Evolutionary conservation across 2,329 filamentous ascomycete species (phyloP).

Genomic region (Fusarium albosuccineum): DNA sequence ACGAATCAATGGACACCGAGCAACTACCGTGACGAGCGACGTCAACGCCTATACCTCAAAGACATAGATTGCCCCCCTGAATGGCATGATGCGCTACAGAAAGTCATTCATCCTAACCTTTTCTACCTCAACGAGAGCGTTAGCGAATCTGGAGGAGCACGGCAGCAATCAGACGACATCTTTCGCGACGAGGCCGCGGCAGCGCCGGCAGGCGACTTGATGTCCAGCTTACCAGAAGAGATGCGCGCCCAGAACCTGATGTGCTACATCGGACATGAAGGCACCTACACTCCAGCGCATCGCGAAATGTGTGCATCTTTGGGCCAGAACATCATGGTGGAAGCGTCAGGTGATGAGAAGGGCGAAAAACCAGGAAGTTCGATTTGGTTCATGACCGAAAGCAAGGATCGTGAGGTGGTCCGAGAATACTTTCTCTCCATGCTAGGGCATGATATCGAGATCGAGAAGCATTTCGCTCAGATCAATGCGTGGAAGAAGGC

Average conservation of each 20-base stretch:
- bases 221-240: conserved; percentile 87
- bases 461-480: conserved; percentile 97
- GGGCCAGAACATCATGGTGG: conserved; percentile 98
- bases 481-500: conserved; percentile 96
- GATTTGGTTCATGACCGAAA: conserved; percentile 99
- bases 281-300: conserved; percentile 95
- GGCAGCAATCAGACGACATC: conserved; percentile 51
- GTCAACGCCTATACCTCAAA: conserved; percentile 93
- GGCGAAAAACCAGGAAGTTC: conserved; percentile 89
- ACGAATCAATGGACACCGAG: conserved; percentile 83
- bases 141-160: conserved; percentile 53
- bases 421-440: conserved; percentile 94
- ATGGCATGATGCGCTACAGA: conserved; percentile 85
- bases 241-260: conserved; percentile 98
- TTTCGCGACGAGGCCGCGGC: conserved; percentile 68
- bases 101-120: conserved; percentile 82
- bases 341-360: conserved; percentile 79
- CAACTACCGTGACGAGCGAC: conserved; percentile 82
- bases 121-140: conserved; percentile 92
- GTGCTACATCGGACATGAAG: conserved; percentile 98
- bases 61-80: conserved; percentile 94
- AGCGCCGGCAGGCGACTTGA: conserved; percentile 87
- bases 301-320: conserved; percentile 97
- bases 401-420: conserved; percentile 89
- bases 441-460: conserved; percentile 95